Evolutionary conservation across 352 stramenopile genomes (phyloP).

Genomic region (Phytophthora pini): DNA sequence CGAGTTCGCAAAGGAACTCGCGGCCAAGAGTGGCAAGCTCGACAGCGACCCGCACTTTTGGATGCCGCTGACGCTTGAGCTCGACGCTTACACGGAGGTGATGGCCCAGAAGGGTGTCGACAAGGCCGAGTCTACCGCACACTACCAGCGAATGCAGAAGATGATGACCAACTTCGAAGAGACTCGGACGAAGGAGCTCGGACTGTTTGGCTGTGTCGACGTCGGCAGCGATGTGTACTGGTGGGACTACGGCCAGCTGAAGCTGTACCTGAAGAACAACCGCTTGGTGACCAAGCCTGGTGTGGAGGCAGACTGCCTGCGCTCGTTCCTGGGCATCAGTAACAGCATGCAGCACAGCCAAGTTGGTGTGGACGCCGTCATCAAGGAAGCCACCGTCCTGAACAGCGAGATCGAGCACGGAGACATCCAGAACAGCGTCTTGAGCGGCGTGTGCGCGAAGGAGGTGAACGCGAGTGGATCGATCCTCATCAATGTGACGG

Average conservation of each 20-base stretch:
- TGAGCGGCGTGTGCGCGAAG: constrained; percentile 90
- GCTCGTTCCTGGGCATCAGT: constrained; percentile 80
- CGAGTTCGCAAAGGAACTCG: constrained; percentile 94
- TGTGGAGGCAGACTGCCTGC: constrained; percentile 82
- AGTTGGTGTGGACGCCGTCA: constrained; percentile 58
- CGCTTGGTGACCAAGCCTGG: constrained; percentile 91
- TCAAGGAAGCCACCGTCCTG: constrained; percentile 77
- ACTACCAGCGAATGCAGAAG: constrained; percentile 93
- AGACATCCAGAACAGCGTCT: constrained; percentile 78
- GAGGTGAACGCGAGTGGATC: constrained; percentile 94
- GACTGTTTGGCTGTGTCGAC: constrained; percentile 97
- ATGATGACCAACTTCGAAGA: constrained; percentile 91
- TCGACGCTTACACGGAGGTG: constrained; percentile 92
- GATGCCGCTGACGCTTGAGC: constrained; percentile 97
- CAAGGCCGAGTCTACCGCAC: constrained; percentile 64
- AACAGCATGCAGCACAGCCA: constrained; percentile 82
- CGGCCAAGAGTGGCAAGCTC: constrained; percentile 93
- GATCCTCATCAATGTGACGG: constrained; percentile 98
- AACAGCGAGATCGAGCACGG: constrained; percentile 81
- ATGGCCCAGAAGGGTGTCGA: constrained; percentile 95
- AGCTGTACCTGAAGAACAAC: constrained; percentile 98
- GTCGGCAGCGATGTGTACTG: constrained; percentile 97
- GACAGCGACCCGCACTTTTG: constrained; percentile 99
- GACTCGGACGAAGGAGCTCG: constrained; percentile 67
- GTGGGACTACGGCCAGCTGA: constrained; percentile 99